Percentiles rank a stretch among this genome's conserved stretches.
These are phyloP conservation scores for Colletotrichum eleusines DNA, from an alignment of 2,329 filamentous ascomycete genomes.

Conservation along the genomic window DNA sequence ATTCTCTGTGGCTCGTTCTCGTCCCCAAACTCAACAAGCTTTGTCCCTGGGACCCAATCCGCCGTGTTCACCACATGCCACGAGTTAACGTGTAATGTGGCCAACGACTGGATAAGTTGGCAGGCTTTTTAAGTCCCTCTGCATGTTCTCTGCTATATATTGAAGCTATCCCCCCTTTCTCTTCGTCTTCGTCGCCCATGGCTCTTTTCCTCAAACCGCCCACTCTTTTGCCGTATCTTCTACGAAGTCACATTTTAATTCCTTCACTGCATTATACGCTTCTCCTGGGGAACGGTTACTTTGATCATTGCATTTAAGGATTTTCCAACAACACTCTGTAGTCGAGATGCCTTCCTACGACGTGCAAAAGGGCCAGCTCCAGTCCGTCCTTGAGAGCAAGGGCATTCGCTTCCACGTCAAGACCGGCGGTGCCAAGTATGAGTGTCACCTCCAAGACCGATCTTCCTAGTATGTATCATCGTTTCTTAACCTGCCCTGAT, in stretches of 20 bases:
- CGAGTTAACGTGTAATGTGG: slow-evolving; percentile 1
- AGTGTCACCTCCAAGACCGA: slow-evolving; percentile 60
- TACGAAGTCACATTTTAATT: not conserved
- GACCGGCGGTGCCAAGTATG: slow-evolving; percentile 54
- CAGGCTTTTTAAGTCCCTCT: slow-evolving; percentile 2
- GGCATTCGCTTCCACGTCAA: slow-evolving; percentile 62
- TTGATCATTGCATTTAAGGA: not conserved
- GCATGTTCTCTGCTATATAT: slow-evolving; percentile 22
- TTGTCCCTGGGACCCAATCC: slow-evolving; percentile 6
- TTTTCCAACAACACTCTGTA: not conserved
- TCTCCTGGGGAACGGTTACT: not conserved
- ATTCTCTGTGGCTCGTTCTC: not conserved
- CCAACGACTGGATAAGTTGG: slow-evolving; percentile 32
- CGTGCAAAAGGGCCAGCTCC: slow-evolving; percentile 28
- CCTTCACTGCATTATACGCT: not conserved
- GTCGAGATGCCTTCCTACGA: slow-evolving; percentile 32
- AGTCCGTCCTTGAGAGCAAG: slow-evolving; percentile 26
- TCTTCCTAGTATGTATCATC: slow-evolving; percentile 55
- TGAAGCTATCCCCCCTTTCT: slow-evolving; percentile 1
- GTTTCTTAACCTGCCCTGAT: not conserved
- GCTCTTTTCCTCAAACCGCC: not conserved
- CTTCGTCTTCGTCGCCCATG: not conserved
- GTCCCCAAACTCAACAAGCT: slow-evolving; percentile 22
- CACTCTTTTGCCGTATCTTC: not conserved
- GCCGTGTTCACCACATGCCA: slow-evolving; percentile 2